Evolutionary conservation across 2,329 filamentous ascomycete genomes (phyloP), one percentile per base, ranked within the genome.

Genomic region (Diaporthe batatas): DNA sequence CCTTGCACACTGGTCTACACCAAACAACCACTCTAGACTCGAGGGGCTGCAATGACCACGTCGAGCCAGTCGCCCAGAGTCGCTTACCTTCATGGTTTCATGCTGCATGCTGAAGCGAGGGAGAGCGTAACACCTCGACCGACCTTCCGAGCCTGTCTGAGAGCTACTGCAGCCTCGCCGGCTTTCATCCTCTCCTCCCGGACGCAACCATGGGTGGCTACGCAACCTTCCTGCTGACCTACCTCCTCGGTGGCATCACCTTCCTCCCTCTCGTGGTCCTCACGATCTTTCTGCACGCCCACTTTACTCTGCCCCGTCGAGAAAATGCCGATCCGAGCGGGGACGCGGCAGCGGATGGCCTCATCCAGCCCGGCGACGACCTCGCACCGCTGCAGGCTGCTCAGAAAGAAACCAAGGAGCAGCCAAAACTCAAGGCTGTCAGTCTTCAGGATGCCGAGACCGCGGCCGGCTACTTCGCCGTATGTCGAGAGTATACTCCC

Each of bases 401-500:
- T 47, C 90, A 89, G 74, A 88, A 88, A 77, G 83, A 83, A 59
- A 82, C 89, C 76, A 90, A 88, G 70, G 90, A 92, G 54, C 90
- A 92, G 73, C 86, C 88, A 77, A 91, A 90, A 79, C 82, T 88
- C 44, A 84, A 85, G 57, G 76, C 82, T 47, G 83, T 47, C 23
- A 70, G 77, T 58, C 83, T 87, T 25, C 87, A 91, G 75, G 92
- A 94, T 73, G 87, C 91, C 44, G 94, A 97, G 79, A 93, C 95
- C 53, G 94, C 94, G 2, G 93, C 95, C 11, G 95, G 95, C 23
- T 98, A 97, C 84, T 98, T 98, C 82, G 94, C 95, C n/a, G 94
- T 98, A 21, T 97, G 94, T 80, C 90, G 95, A 80, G 95, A 98
- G 84, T 98, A 96, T 83, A 93, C 94, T 0, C 94, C 95, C 54